Evolutionary conservation across 345 rosid genomes (phyloP), one percentile per base, ranked within the genome.

Genomic region (Nephelium lappaceum): DNA sequence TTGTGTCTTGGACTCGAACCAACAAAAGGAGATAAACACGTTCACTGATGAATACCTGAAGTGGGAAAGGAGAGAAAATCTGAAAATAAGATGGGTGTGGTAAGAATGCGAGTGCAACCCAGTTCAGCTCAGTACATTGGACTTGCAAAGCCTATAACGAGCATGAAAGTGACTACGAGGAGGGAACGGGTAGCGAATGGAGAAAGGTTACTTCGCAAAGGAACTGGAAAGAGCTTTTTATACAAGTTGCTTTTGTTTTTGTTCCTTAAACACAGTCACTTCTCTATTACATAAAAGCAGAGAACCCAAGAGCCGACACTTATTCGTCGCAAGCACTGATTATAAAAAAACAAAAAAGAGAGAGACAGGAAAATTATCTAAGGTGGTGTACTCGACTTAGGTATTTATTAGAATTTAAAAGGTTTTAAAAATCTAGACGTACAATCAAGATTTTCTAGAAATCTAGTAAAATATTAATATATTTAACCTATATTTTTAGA

Each of bases 291-390:
- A 11, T 2, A 45, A 5, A 49, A 2, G 64, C 84, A 57, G 77
- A 43, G 88, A 81, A 83, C 87, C 85, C 87, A 69, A 86, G 89
- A 78, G 86, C 91, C 92, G 90, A 86, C 91, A 87, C 86, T 80
- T 76, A 85, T 89, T 82, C 87, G 79, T 78, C 75, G 25, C 69
- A 78, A 62, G 3, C 19, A 9, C 53, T 12, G 31, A 25, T 21
- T 9, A 36, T 31, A 2, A 31, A 31, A 31, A 31, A 31, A 31
- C 2, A 31, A 31, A 1, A 31, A 31, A 42, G 9, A 24, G 23
- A 69, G 12, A 69, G 6, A n/a, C n/a, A n/a, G 11, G 11, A 0
- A 45, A 45, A 8, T 45, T 45, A 45, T 10, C 9, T 45, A 45
- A 12, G 9, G 12, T n/a, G n/a, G n/a, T n/a, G n/a, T n/a, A n/a